Percentiles rank a stretch among this genome's conserved stretches.
Evolutionary conservation across 2,329 filamentous ascomycete species (phyloP).

Genomic region (Ceratocystis alfenasii): DNA sequence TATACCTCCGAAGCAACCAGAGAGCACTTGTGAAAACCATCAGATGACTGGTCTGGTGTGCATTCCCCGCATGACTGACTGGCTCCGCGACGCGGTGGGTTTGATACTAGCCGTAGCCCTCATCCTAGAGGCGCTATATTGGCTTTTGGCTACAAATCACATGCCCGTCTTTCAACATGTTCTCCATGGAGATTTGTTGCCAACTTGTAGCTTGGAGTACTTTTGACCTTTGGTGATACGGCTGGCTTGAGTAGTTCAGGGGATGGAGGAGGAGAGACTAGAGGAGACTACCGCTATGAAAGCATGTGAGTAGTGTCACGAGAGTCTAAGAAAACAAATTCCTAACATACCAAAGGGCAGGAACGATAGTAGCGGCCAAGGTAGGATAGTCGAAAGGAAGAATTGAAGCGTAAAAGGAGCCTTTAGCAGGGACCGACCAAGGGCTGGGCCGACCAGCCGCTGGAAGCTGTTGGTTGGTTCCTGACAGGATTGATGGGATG

Average conservation of each 20-base stretch:
- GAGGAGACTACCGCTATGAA: background rate
- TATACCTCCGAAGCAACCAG: background rate
- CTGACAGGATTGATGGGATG: background rate
- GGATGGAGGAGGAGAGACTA: background rate
- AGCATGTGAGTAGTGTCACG: background rate
- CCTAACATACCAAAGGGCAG: background rate
- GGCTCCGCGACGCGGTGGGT: too few relatives aligned
- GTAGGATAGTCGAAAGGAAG: background rate
- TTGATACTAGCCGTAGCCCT: background rate
- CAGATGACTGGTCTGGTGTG: background rate
- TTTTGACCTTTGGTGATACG: background rate
- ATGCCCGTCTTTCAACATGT: background rate
- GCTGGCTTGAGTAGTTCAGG: background rate
- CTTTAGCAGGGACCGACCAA: background rate
- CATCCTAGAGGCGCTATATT: background rate
- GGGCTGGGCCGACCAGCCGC: conserved; percentile 3
- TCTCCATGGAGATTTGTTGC: background rate
- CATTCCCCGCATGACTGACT: too few relatives aligned
- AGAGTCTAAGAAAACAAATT: background rate
- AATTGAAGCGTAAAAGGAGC: background rate
- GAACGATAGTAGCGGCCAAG: too few relatives aligned
- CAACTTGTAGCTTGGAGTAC: background rate
- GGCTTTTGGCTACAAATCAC: background rate
- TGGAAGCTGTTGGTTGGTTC: background rate
- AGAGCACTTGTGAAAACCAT: background rate